These are phyloP conservation scores for Polytolypa hystricis DNA, from an alignment of 2,329 filamentous ascomycete genomes.

Conservation along the genomic window DNA sequence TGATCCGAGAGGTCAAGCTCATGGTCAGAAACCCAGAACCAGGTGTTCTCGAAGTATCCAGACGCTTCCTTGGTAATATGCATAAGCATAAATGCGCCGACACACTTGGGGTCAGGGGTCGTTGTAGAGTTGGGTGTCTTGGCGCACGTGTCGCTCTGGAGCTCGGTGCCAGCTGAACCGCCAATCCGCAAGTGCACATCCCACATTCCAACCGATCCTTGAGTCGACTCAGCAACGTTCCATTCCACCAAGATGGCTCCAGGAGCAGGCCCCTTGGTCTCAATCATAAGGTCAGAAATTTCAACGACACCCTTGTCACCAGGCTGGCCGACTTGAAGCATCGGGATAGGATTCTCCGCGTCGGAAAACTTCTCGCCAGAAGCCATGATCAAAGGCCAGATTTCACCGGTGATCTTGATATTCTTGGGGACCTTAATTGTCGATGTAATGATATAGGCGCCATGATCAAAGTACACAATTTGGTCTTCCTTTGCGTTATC, in stretches of 20 bases:
- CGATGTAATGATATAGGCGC: slow-evolving; percentile 49
- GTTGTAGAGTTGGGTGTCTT: slow-evolving; percentile 60
- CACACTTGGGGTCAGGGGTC: slow-evolving; percentile 53
- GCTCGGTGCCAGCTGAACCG: slow-evolving; percentile 69
- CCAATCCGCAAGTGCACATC: slow-evolving; percentile 93
- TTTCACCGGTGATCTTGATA: slow-evolving; percentile 79
- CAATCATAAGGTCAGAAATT: slow-evolving; percentile 77
- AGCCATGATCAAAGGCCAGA: slow-evolving; percentile 84
- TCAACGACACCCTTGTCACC: slow-evolving; percentile 73
- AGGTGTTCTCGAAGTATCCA: slow-evolving; percentile 77
- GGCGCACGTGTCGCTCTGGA: slow-evolving; percentile 68
- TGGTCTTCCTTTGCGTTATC: slow-evolving; percentile 49
- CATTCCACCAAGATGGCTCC: slow-evolving; percentile 87
- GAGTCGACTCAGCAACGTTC: slow-evolving; percentile 58
- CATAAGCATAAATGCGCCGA: slow-evolving; percentile 58
- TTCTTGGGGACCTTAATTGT: slow-evolving; percentile 56
- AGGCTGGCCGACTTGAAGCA: slow-evolving; percentile 69
- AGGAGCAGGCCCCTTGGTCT: slow-evolving; percentile 69
- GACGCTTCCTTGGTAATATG: slow-evolving; percentile 47
- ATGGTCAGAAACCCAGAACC: slow-evolving; percentile 87
- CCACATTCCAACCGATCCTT: slow-evolving; percentile 73
- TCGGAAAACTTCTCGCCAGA: slow-evolving; percentile 64
- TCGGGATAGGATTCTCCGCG: slow-evolving; percentile 61
- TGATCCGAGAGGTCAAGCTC: slow-evolving; percentile 66
- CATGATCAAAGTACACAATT: slow-evolving; percentile 54